Evolutionary conservation across 257 asterid genomes (phyloP).

Genomic region (Forsythia suspensa): DNA sequence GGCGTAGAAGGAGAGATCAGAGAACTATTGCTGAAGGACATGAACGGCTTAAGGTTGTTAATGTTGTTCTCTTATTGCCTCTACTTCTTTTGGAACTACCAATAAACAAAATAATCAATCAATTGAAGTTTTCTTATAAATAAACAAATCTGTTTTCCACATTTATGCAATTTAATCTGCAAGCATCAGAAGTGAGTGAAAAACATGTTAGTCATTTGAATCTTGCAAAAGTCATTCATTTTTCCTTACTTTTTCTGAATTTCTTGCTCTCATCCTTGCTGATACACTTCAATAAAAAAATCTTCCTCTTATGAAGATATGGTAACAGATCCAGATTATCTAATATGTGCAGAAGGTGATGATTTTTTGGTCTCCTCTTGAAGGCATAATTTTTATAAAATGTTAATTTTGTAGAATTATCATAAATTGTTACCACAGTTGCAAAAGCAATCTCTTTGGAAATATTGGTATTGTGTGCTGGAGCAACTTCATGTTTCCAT

Average conservation of each 20-base stretch:
- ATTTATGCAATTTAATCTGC: neutral
- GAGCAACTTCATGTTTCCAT: neutral
- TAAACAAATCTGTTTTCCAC: neutral
- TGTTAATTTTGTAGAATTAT: slow-evolving; percentile 8
- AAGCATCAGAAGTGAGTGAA: neutral
- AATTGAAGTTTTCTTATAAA: neutral
- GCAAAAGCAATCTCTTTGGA: neutral
- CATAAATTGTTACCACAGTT: slow-evolving; percentile 2
- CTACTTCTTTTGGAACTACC: neutral
- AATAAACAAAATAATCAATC: neutral
- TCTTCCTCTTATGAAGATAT: neutral
- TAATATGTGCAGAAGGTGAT: neutral
- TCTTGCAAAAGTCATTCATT: neutral
- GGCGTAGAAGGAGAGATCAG: slow-evolving; percentile 94
- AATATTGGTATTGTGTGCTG: neutral
- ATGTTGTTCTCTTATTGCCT: slow-evolving; percentile 13
- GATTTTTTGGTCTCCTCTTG: slow-evolving; percentile 6
- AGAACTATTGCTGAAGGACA: slow-evolving; percentile 90
- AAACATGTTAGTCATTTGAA: neutral
- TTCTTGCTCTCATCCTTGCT: neutral
- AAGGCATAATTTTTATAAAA: neutral
- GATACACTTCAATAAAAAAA: neutral
- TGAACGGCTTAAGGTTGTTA: slow-evolving; percentile 86
- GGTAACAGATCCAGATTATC: neutral
- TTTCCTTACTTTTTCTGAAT: neutral